phyloP scores from a whole-genome alignment of 129 eudicot species.

The Flaveria robusta region DNA sequence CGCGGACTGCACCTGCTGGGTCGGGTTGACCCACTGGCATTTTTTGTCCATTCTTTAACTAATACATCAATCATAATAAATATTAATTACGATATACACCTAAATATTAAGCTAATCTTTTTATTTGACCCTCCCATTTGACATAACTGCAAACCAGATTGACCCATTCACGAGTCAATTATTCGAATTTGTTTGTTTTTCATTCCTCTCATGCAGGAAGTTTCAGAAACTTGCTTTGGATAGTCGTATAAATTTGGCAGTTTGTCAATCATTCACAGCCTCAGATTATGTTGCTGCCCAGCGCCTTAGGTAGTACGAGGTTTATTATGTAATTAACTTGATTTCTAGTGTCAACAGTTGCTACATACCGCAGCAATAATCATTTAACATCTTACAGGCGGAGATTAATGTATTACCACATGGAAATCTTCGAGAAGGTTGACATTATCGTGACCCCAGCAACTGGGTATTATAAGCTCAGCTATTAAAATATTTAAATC shows the following conservation, averaged over 20 bases:
- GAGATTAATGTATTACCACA: slow-evolving; percentile 80
- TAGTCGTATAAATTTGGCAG: slow-evolving; percentile 72
- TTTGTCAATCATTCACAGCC: slow-evolving; percentile 71
- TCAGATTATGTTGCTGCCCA: slow-evolving; percentile 90
- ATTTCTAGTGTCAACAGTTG: slow-evolving; percentile 22
- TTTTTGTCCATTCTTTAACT: not conserved
- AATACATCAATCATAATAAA: not conserved
- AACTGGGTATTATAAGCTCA: slow-evolving; percentile 55
- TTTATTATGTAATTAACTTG: not conserved
- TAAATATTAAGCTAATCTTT: not conserved
- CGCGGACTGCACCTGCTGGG: not conserved
- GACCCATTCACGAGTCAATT: not conserved
- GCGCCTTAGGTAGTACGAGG: slow-evolving; percentile 59
- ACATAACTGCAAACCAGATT: not conserved
- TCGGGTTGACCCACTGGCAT: not conserved
- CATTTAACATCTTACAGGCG: slow-evolving; percentile 44
- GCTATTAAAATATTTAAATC: not conserved
- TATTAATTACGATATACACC: no score
- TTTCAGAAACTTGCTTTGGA: slow-evolving; percentile 57
- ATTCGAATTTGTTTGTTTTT: not conserved
- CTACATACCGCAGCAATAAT: not conserved
- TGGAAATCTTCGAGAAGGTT: slow-evolving; percentile 80
- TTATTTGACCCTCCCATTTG: no score
- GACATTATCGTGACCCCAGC: slow-evolving; percentile 91
- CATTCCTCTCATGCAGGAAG: slow-evolving; percentile 47